phyloP scores from a whole-genome alignment of 2,329 filamentous ascomycete species.

The Arthrobotrys megalospora region DNA sequence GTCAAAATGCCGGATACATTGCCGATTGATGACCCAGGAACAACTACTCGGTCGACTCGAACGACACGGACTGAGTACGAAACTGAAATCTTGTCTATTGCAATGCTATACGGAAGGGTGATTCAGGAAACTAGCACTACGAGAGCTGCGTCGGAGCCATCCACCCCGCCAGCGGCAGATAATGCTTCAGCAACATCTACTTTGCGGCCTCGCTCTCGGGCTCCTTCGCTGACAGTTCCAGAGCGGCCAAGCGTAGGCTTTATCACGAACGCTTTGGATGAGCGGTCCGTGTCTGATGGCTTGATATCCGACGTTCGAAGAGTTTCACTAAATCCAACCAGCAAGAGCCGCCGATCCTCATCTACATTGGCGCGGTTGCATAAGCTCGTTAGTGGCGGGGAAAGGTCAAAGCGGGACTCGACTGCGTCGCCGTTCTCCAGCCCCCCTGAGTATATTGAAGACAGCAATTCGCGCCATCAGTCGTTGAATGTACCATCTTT shows the following conservation, averaged over 20 bases:
- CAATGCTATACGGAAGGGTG: slow-evolving; percentile 46
- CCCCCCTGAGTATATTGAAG: slow-evolving; percentile 31
- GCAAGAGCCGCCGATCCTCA: slow-evolving; percentile 46
- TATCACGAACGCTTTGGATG: slow-evolving; percentile 44
- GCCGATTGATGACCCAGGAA: background rate
- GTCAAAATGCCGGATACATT: slow-evolving; percentile 13
- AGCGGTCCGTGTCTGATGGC: slow-evolving; percentile 53
- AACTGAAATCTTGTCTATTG: slow-evolving; percentile 51
- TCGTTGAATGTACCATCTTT: slow-evolving; percentile 47
- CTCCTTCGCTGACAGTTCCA: slow-evolving; percentile 55
- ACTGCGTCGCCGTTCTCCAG: slow-evolving; percentile 25
- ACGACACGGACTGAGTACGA: slow-evolving; percentile 52
- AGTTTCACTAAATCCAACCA: slow-evolving; percentile 38
- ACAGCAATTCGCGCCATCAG: slow-evolving; percentile 31
- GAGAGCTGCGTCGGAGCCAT: slow-evolving; percentile 29
- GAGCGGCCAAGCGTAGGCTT: slow-evolving; percentile 51
- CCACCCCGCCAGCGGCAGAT: slow-evolving; percentile 2
- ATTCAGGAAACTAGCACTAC: slow-evolving; percentile 33
- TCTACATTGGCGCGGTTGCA: slow-evolving; percentile 43
- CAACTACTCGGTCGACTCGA: background rate
- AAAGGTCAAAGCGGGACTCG: slow-evolving; percentile 50
- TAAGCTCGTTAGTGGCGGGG: slow-evolving; percentile 36
- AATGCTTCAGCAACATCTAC: background rate
- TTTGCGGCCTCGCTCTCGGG: slow-evolving; percentile 30
- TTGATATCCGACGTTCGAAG: slow-evolving; percentile 50